Evolutionary conservation across 768 basidiomycete genomes (phyloP).

Genomic region (Phaffia australis): DNA sequence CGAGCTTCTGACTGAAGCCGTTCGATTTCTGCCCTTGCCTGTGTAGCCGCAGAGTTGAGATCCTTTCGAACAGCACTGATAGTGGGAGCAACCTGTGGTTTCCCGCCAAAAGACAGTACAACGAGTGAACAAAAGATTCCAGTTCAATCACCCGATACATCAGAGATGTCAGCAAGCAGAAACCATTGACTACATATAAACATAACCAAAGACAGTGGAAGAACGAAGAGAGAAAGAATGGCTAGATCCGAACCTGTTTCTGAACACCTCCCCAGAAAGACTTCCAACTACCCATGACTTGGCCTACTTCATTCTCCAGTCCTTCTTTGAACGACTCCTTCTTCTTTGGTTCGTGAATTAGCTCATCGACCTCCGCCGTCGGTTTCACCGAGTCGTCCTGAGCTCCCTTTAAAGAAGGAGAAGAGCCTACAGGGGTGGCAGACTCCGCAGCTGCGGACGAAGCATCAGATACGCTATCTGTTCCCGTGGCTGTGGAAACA

Average conservation of each 20-base stretch:
- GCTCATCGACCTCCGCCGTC: too few species aligned
- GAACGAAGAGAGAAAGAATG: neutral
- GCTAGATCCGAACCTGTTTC: conserved; percentile 19
- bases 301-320: conserved; percentile 19
- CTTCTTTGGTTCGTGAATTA: neutral
- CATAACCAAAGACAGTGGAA: neutral
- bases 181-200: neutral
- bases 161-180: neutral
- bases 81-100: conserved; percentile 19
- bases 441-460: too few species aligned
- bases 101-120: neutral
- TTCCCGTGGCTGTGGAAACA: too few species aligned
- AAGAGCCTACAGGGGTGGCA: too few species aligned
- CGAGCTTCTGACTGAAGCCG: conserved; percentile 24
- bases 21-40: conserved; percentile 23
- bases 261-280: conserved; percentile 23
- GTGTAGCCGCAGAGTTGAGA: conserved; percentile 9
- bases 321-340: conserved; percentile 12
- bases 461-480: too few species aligned
- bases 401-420: too few species aligned
- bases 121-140: neutral
- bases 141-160: too few species aligned
- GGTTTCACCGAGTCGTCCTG: too few species aligned
- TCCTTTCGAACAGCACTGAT: conserved; percentile 24
- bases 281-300: conserved; percentile 16